Evolutionary conservation across 2,329 filamentous ascomycete genomes (phyloP), one percentile per base, ranked within the genome.

Genomic region (Neofusicoccum ribis): DNA sequence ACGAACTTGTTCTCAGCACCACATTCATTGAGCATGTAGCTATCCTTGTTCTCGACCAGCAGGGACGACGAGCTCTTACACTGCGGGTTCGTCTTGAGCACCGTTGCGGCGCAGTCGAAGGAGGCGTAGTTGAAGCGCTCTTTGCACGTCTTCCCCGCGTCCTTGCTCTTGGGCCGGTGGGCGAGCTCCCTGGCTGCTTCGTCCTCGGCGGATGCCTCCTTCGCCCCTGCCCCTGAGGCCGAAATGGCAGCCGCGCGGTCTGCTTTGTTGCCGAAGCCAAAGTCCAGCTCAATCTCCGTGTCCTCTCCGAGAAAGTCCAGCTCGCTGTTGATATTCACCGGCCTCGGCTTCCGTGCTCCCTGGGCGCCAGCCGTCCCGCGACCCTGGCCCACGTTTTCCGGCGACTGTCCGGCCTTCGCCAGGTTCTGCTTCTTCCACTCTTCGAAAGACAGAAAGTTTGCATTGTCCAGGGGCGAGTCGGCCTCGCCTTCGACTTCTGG

Each of bases 351-450:
- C 68, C 80, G 81, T 50, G 81, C 81, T 68, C 27, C 27, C 27
- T 83, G 85, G 66, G 77, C 80, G 49, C 84, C 83, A 23, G 76
- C 75, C 34, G 73, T 79, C 73, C 75, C 80, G 78, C 81, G 82
- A 76, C 72, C 83, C 69, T 83, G 87, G 75, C 81, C 91, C 74
- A 85, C 84, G 77, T 85, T 88, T 78, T 85, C 91, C 69, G 79
- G 91, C 73, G 82, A 92, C 73, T 97, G 94, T 12, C 92, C 94
- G 3, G 88, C 89, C 74, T 92, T 91, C 60, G 89, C 91, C 17
- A 98, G 81, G 80, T 96, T 97, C 82, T 93, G 91, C 73, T 90
- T 92, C 80, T 97, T 98, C 95, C 95, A 99, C 72, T 98, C 94
- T 75, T 98, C 95, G 71, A 99, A 99, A 0, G 95, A 97, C 71